Evolutionary conservation across 2,329 filamentous ascomycete genomes (phyloP).

Genomic region (Alternaria ethzedia): DNA sequence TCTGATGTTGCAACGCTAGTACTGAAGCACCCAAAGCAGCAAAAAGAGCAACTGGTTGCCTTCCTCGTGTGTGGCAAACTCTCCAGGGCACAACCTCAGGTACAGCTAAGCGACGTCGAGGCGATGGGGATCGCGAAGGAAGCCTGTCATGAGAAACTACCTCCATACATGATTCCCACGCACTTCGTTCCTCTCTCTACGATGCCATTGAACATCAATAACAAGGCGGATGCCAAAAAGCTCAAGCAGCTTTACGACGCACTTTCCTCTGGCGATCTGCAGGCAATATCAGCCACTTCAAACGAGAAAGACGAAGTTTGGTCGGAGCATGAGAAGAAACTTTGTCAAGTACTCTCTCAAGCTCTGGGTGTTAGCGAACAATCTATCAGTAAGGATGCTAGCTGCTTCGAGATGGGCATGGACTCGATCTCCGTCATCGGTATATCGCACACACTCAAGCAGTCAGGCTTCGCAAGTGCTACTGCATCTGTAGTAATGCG

Average conservation of each 20-base stretch:
- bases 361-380: conserved; percentile 57
- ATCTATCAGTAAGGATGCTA: conserved; percentile 63
- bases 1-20: conserved; percentile 80
- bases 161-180: conserved; percentile 89
- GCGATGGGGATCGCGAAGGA: conserved; percentile 43
- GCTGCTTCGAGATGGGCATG: conserved; percentile 83
- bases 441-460: conserved; percentile 69
- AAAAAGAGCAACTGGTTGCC: conserved; percentile 82
- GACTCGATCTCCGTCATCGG: conserved; percentile 86
- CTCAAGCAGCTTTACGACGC: conserved; percentile 70
- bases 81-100: conserved; percentile 22
- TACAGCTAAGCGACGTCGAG: conserved; percentile 24
- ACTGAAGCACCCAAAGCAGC: conserved; percentile 70
- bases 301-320: conserved; percentile 25
- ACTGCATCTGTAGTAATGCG: conserved; percentile 72
- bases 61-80: conserved; percentile 60
- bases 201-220: conserved; percentile 85
- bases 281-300: conserved; percentile 54
- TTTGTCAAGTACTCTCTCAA: conserved; percentile 63
- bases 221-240: conserved; percentile 80
- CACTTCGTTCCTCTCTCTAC: conserved; percentile 74
- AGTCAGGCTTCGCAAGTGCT: conserved; percentile 65
- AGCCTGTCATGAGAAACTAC: conserved; percentile 73
- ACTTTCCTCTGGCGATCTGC: conserved; percentile 66
- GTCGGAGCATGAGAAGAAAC: conserved; percentile 51